Evolutionary conservation across 805 yeast species (phyloP), one percentile per base, ranked within the genome.

Genomic region (Diddensiella caesifluorescens): DNA sequence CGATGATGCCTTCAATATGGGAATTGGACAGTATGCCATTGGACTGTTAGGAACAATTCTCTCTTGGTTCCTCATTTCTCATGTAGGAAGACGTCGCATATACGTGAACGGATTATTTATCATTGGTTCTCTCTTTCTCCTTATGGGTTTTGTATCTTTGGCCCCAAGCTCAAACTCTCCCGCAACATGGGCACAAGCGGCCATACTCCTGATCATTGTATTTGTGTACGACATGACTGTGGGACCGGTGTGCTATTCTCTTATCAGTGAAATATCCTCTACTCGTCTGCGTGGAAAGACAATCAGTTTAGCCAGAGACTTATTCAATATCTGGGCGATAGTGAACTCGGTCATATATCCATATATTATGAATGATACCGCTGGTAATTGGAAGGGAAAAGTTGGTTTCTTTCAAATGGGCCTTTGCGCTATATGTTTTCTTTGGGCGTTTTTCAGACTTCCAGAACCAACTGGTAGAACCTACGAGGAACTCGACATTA

Each of bases 391-490:
- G 68, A 65, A 67, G 21, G 73, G 69, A 16, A 71, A 71, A 49
- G 66, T 71, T 21, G 75, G 68, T 3, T 69, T 68, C 51, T 62
- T 73, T 39, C 64, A 72, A 67, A 68, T 65, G 34, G 75, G 67
- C 0, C 48, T 51, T 4, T 54, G 59, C 16, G 22, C 60, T 2
- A 2, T 57, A 4, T 49, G 61, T 9, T n/a, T 69, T 2, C 46
- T 61, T 31, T 74, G 76, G 75, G 61, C 65, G 22, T 69, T 61
- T 56, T 69, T 74, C 56, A 70, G 72, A 30, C 61, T 77, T 38
- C 83, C 85, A n/a, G 84, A 79, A 55, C 71, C 80, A 25, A 67
- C 67, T 49, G 72, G 70, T 33, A 67, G 78, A 56, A 73, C 81
- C 0, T 75, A 64, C 53, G 79, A 75, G 35, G 83, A 79, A 53